phyloP scores from a whole-genome alignment of 176 grass and related monocot genomes.

The Thinopyrum elongatum region DNA sequence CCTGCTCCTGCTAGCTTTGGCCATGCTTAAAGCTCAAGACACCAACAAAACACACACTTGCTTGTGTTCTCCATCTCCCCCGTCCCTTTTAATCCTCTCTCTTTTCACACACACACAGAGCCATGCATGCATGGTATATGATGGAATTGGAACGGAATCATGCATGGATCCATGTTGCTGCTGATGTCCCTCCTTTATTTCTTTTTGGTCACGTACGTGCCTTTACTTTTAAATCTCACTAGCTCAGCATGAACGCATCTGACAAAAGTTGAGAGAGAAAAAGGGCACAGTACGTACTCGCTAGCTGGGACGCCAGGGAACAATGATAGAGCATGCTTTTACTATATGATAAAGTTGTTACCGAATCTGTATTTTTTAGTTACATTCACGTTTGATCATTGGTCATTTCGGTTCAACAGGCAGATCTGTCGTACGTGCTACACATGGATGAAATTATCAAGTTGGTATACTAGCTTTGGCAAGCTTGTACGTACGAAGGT shows the following conservation, averaged over 20 bases:
- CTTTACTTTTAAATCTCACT: neutral
- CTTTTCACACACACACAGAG: neutral
- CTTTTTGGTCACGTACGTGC: constrained; percentile 8
- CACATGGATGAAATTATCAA: neutral
- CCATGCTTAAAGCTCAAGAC: constrained; percentile 17
- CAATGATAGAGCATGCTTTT: constrained; percentile 3
- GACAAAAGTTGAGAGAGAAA: neutral
- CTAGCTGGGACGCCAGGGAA: neutral
- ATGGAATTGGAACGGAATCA: constrained; percentile 15
- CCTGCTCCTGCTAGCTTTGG: neutral
- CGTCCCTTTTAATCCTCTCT: neutral
- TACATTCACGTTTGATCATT: neutral
- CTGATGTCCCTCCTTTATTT: neutral
- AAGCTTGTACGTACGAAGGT: neutral
- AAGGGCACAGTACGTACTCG: neutral
- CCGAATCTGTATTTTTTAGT: neutral
- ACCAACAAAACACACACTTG: neutral
- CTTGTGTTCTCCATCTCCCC: neutral
- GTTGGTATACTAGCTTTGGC: constrained; percentile 5
- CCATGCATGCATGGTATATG: neutral
- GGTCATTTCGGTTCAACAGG: neutral
- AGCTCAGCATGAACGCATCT: neutral
- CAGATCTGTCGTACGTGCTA: neutral
- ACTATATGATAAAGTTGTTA: neutral
- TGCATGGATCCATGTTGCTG: constrained; percentile 4